Base-by-base conservation (phyloP, 2,329 filamentous ascomycete species). In the Aspergillus ustus region DNA sequence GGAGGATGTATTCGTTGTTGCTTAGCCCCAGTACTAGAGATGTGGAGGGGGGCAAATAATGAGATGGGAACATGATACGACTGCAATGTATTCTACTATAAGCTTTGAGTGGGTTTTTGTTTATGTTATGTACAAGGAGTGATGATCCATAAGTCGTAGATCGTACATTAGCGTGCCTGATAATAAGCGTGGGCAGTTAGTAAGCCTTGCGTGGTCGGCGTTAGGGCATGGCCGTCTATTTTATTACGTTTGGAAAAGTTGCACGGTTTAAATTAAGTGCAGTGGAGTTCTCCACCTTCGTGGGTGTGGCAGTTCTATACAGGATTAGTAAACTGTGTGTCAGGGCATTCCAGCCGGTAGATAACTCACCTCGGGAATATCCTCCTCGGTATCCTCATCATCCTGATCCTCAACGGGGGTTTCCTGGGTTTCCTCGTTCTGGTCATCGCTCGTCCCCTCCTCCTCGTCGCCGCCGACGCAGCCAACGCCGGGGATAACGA, bases 401-500 rank as follows among this genome's bases (percentile, higher is more conserved):
- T 68, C 29, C 53, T 62, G n/a, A 28, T 40, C 28, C 44, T 63
- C 31, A 31, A 40, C 11, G 46, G 48, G 8, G 45, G 46, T 20
- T 20, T 66, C 48, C 13, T 63, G 59, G n/a, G 45, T 15, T 17
- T 57, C 55, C 19, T 56, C 53, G 25, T 43, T 56, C 28, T 40
- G 44, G 7, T 58, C 56, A 29, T 11, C 15, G 13, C 7, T n/a
- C 17, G 22, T 11, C 7, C 37, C 46, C 11, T 46, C 46, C 11
- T 64, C 52, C 19, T 68, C 45, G 31, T 67, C 67, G 4, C 63
- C 45, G 3, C 87, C 87, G 0, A 83, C 72, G 71, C 88, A 91
- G 0, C 88, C 88, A 29, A 83, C 80, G 0, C 88, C 87, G 0
- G 88, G 88, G 5, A 85, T 78, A 7, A 85, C 85, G 67, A 91